Evolutionary conservation across 345 rosid genomes (phyloP), one percentile per base, ranked within the genome.

Genomic region (Populus davidiana): DNA sequence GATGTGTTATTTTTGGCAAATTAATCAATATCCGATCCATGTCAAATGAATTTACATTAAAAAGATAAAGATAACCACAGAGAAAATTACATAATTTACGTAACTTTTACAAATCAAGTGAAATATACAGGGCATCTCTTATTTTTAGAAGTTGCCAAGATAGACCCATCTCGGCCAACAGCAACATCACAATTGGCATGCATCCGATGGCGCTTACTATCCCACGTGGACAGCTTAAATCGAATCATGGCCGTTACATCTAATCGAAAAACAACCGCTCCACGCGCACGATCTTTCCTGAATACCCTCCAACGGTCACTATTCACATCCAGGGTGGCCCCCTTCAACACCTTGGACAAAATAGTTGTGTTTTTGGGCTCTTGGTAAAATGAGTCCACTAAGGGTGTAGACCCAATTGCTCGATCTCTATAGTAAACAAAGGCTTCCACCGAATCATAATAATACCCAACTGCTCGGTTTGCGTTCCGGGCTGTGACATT

Each of bases 71-170:
- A 62, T 2, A 17, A 52, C 59, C 0, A 20, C 23, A 52, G 6
- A 3, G 27, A 59, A n/a, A 59, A 59, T n/a, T 59, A 59, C 29
- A 67, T 20, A 1, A 35, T 13, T 18, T 18, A 65, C 9, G 12
- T 10, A 43, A 43, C 31, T 31, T 16, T 29, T 8, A 25, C n/a
- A 43, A 73, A 73, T 87, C 86, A 94, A 50, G 88, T 85, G 79
- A 95, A 93, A 88, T 91, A 93, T 36, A 93, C 89, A 2, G 91
- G 90, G 79, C 98, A 96, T 78, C 83, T 86, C 87, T 85, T 86
- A 41, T 89, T 79, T 77, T 76, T 87, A 17, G 72, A 89, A 64
- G 21, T 70, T 2, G 84, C 82, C 87, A 89, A 80, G 78, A 94
- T 82, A 43, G 25, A 35, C 6, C 99, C 99, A 82, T 95, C 90